A percentile compares a stretch with the other conserved stretches of the same genome.
Conservation (phyloP, 2,329 filamentous ascomycete species). For the Apiospora phragmitis region DNA sequence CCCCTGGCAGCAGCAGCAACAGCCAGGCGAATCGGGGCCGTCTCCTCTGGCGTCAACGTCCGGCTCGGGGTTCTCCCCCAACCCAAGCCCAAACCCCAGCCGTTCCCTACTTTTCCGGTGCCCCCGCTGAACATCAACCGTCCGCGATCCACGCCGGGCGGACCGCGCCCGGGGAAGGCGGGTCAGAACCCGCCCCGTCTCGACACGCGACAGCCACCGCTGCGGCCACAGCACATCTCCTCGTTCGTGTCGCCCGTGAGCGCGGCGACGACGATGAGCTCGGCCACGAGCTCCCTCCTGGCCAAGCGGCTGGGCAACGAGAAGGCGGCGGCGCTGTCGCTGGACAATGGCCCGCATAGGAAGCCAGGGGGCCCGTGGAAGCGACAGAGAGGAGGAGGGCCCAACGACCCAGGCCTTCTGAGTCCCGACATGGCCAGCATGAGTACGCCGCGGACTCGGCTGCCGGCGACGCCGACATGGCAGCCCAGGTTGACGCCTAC, state of each 20-base stretch:
- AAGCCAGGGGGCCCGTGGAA: constrained; percentile 28
- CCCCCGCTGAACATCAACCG: constrained; percentile 20
- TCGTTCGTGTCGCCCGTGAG: constrained; percentile 27
- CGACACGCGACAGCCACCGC: constrained; percentile 14
- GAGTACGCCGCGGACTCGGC: constrained; percentile 22
- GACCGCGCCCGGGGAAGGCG: constrained; percentile 6
- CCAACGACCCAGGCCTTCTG: constrained; percentile 16
- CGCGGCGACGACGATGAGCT: constrained; percentile 26
- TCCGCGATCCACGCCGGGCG: constrained; percentile 3
- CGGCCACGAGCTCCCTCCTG: constrained; percentile 45
- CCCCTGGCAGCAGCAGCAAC: constrained; percentile 3
- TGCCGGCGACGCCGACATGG: constrained; percentile 57
- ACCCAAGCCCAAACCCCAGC: constrained; percentile 14
- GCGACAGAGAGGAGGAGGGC: constrained; percentile 15
- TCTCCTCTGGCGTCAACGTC: constrained; percentile 17
- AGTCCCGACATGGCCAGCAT: constrained; percentile 23
- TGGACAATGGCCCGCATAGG: constrained; percentile 27
- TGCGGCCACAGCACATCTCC: constrained; percentile 21
- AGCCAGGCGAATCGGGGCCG: constrained; percentile 4
- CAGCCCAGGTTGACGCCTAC: constrained; percentile 67
- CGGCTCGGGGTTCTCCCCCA: constrained; percentile 29
- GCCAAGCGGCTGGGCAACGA: constrained; percentile 53
- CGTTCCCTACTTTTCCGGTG: constrained; percentile 21
- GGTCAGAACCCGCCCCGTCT: constrained; percentile 12
- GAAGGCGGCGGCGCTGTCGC: constrained; percentile 47